Base-by-base conservation (phyloP, 78 protist genomes). In the Salpingoeca rosetta region DNA sequence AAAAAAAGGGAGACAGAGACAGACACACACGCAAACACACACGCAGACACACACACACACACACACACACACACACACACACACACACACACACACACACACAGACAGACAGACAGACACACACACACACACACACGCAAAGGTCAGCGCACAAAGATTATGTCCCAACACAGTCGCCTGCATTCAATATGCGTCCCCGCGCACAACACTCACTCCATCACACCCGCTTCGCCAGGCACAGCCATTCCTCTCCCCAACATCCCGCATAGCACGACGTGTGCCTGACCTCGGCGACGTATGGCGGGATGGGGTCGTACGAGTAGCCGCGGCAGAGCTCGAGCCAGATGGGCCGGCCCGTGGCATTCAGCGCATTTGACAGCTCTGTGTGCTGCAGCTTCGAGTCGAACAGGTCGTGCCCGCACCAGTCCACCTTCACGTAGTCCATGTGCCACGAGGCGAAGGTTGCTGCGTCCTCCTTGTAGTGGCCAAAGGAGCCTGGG, bases 401-500 rank as follows among this genome's bases (percentile, higher is more conserved):
- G 28, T 73, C 77, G 77, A 3, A 26, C 37, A 24, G 36, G 38
- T 73, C 36, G 22, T 26, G 12, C 10, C 77, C 77, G 36, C 77
- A 73, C 77, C 77, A 73, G 28, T 73, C 77, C 26, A 73, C 36
- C 86, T 90, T 87, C 41, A 90, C 82, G 77, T 80, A 87, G 45
- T 86, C 89, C 25, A 87, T 57, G 0, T 44, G 74, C 92, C 92
- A 90, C 51, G 1, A 31, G 37, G 92, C 92, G 40, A 87, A 87
- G 25, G 88, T 80, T 38, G 0, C 39, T 17, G 92, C 89, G 25
- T 90, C 92, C 1, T 26, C 38, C 31, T 31, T 38, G 82, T 81
- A 80, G 81, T 90, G 82, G 17, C 84, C 89, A 65, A n/a, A 28
- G 39, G 82, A 44, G 2, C 92, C 92, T 26, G 77, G 77, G 22